These are phyloP conservation scores for Naematelia aurantialba DNA, from an alignment of 768 basidiomycete genomes.

Conservation along the genomic window DNA sequence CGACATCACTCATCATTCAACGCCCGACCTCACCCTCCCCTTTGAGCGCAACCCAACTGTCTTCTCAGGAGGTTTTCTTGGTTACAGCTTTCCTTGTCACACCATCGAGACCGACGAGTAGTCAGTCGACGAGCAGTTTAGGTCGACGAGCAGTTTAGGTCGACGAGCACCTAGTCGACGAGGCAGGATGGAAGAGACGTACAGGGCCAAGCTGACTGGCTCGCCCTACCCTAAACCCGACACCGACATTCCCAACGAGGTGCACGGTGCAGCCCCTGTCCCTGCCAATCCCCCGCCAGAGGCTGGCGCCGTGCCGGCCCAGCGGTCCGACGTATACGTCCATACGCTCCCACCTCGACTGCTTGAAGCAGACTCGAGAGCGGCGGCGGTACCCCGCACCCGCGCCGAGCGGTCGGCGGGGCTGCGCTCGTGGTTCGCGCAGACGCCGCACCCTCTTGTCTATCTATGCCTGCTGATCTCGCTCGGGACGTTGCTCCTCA, in stretches of 20 bases:
- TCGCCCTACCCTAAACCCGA: constrained; percentile 16
- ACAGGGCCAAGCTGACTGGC: constrained; percentile 29
- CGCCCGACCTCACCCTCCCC: no score
- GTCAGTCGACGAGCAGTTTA: no score
- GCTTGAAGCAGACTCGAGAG: constrained; percentile 3
- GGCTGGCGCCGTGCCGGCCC: constrained; percentile 25
- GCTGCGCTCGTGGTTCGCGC: constrained; percentile 18
- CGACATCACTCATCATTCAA: no score
- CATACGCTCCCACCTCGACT: constrained; percentile 22
- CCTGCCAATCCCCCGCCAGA: constrained; percentile 7
- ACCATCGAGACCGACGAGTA: no score
- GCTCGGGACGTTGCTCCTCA: constrained; percentile 31
- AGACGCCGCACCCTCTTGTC: constrained; percentile 33
- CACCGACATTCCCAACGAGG: background rate
- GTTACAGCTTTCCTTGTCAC: no score
- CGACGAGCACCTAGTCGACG: no score
- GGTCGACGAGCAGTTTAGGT: no score
- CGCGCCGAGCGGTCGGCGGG: constrained; percentile 2
- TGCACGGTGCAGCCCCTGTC: background rate
- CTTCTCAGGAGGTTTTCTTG: no score
- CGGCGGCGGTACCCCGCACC: constrained; percentile 3
- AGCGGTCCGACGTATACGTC: constrained; percentile 34
- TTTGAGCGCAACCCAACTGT: no score
- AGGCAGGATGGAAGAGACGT: constrained; percentile 22
- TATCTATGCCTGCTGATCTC: constrained; percentile 37